Base-by-base conservation (phyloP, 768 basidiomycete genomes). In the Lyophyllum decastes region DNA sequence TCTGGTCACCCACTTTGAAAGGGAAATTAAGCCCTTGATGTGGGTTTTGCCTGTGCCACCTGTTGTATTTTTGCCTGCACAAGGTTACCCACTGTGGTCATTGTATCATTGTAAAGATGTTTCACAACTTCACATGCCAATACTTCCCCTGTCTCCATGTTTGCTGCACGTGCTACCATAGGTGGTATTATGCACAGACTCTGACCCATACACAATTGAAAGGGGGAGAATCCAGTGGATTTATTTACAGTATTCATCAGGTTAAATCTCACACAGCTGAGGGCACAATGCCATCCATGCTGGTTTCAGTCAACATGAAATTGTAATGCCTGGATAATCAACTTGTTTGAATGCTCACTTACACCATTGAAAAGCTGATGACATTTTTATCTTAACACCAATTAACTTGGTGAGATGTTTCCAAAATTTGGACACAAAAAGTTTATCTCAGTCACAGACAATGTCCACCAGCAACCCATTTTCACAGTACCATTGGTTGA, bases 401-500 rank as follows among this genome's bases (percentile, higher is more conserved):
- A 69, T 59, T 4, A 66, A 47, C 8, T 21, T 33, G 11, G 54
- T 46, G 9, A 70, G 52, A 4, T 44, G 41, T 38, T 47, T 64
- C 77, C 68, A 78, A 58, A 76, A 74, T 11, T 26, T 5, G 0
- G 64, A 72, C 24, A 64, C 61, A 62, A 41, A 41, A n/a, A 41
- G 40, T 10, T 41, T 41, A 19, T 41, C 40, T 2, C 40, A 4
- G 40, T 41, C 70, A 78, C 22, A 65, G 57, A 44, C 69, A 61
- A 61, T 74, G 61, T 0, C 25, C 16, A 4, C 24, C 40, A 69
- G 74, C 0, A 78, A 40, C 0, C 78, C 74, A 60, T 75, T 73
- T 40, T 74, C 61, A 45, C 71, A 72, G 54, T 71, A 75, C 71
- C 68, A 72, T 14, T 71, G 34, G 12, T 70, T 55, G 35, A 73